Evolutionary conservation across 441 rosid genomes (phyloP).

Genomic region (Erodium chrysanthum): DNA sequence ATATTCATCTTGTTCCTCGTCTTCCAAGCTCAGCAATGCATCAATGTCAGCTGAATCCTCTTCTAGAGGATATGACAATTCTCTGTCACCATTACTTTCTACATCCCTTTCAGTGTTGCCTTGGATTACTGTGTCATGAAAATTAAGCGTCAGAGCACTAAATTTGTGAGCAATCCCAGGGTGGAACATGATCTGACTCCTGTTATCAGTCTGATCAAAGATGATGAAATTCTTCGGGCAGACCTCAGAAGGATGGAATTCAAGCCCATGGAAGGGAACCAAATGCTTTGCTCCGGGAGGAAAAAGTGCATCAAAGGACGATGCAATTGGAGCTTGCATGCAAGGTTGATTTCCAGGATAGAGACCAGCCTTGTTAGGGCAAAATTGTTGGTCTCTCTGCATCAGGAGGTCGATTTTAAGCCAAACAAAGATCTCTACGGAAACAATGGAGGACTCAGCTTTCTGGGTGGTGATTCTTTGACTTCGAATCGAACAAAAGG

Average conservation of each 20-base stretch:
- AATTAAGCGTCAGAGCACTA: slow-evolving; percentile 31
- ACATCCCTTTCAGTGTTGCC: slow-evolving; percentile 27
- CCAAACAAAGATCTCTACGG: too few species aligned
- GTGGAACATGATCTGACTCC: slow-evolving; percentile 66
- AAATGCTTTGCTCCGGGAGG: slow-evolving; percentile 31
- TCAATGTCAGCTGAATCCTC: slow-evolving; percentile 86
- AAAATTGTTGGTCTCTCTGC: slow-evolving; percentile 39
- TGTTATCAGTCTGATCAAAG: slow-evolving; percentile 56
- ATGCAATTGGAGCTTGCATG: too few species aligned
- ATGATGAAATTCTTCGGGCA: slow-evolving; percentile 72
- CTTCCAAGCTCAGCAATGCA: slow-evolving; percentile 64
- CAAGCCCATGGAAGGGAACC: slow-evolving; percentile 45
- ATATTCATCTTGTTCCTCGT: slow-evolving; percentile 35
- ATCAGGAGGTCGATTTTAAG: too few species aligned
- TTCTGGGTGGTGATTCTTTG: slow-evolving; percentile 23
- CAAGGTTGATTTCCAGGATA: slow-evolving; percentile 31
- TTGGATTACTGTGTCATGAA: slow-evolving; percentile 13
- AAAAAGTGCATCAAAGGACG: too few species aligned
- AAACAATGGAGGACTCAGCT: slow-evolving; percentile 6
- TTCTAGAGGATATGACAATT: slow-evolving; percentile 23
- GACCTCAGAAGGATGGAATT: slow-evolving; percentile 59
- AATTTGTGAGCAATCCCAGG: slow-evolving; percentile 56
- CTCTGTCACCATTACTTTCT: neutral
- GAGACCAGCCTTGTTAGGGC: slow-evolving; percentile 25
- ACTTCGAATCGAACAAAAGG: slow-evolving; percentile 21